Evolutionary conservation across 2,329 filamentous ascomycete species (phyloP).

Genomic region (Tolypocladium ophioglossoides): DNA sequence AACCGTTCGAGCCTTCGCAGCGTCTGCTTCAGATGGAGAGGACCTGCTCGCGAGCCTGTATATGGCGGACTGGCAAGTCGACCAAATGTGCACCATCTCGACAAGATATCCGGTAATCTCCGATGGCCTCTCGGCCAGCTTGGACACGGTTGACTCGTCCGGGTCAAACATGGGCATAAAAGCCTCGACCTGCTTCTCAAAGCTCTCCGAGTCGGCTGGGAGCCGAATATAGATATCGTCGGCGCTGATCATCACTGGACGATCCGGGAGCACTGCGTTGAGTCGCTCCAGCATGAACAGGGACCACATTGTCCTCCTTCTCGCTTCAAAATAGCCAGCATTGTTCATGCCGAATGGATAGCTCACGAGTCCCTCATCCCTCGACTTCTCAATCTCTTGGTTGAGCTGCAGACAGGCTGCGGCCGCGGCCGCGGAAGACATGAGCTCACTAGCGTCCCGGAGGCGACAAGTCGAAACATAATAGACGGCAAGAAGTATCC

Average conservation of each 20-base stretch:
- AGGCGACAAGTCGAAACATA: conserved; percentile 51
- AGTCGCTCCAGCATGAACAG: conserved; percentile 60
- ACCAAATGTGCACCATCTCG: conserved; percentile 55
- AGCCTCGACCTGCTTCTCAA: conserved; percentile 48
- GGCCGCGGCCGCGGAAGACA: conserved; percentile 49
- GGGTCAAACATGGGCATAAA: conserved; percentile 51
- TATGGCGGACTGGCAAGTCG: conserved; percentile 48
- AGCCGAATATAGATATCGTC: conserved; percentile 58
- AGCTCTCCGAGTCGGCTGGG: conserved; percentile 49
- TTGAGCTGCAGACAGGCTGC: conserved; percentile 52
- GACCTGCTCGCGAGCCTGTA: conserved; percentile 27
- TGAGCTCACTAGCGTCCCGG: conserved; percentile 52
- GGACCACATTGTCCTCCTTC: conserved; percentile 62
- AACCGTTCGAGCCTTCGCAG: conserved; percentile 31
- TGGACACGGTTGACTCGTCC: conserved; percentile 16
- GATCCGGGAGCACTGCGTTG: conserved; percentile 45
- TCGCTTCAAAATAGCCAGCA: conserved; percentile 51
- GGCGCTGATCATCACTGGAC: conserved; percentile 44
- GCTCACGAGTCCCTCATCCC: conserved; percentile 24
- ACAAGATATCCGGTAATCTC: conserved; percentile 51
- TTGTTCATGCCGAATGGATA: conserved; percentile 49
- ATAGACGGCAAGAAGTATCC: conserved; percentile 57
- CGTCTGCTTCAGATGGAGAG: conserved; percentile 14
- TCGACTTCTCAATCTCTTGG: conserved; percentile 42
- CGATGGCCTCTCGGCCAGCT: conserved; percentile 16